These are phyloP conservation scores for Xylariaceae sp. DNA, from an alignment of 2,329 filamentous ascomycete genomes.

Conservation along the genomic window DNA sequence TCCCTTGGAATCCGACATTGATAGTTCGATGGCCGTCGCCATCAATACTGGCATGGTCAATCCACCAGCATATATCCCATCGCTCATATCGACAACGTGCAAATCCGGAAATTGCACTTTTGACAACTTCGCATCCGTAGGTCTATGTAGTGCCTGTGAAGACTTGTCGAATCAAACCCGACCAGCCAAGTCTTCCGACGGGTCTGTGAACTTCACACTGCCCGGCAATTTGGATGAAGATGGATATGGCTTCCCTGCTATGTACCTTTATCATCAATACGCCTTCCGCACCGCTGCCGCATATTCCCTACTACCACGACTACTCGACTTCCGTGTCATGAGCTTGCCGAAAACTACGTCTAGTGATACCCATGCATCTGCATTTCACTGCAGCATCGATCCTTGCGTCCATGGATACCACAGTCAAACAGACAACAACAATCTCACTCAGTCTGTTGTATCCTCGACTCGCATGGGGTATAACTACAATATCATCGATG, in stretches of 20 bases:
- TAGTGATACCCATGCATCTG: not conserved
- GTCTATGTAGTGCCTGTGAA: conserved; percentile 16
- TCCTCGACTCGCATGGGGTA: not conserved
- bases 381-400: conserved; percentile 6
- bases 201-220: conserved; percentile 5
- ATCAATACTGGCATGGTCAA: no score
- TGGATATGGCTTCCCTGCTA: not conserved
- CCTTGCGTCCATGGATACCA: conserved; percentile 10
- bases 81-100: no score
- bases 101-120: no score
- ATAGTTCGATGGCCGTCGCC: no score
- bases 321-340: not conserved
- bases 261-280: not conserved
- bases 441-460: not conserved
- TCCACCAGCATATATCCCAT: no score
- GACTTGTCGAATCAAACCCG: conserved; percentile 5
- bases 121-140: conserved; percentile 13
- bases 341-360: not conserved
- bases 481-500: conserved; percentile 3
- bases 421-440: not conserved
- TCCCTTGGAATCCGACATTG: not conserved
- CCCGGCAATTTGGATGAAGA: not conserved
- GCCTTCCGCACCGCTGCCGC: not conserved
- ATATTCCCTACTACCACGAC: not conserved
- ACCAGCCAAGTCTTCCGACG: not conserved